Evolutionary conservation across 495 filamentous ascomycete genomes (phyloP).

Genomic region (Xylaria venustula): DNA sequence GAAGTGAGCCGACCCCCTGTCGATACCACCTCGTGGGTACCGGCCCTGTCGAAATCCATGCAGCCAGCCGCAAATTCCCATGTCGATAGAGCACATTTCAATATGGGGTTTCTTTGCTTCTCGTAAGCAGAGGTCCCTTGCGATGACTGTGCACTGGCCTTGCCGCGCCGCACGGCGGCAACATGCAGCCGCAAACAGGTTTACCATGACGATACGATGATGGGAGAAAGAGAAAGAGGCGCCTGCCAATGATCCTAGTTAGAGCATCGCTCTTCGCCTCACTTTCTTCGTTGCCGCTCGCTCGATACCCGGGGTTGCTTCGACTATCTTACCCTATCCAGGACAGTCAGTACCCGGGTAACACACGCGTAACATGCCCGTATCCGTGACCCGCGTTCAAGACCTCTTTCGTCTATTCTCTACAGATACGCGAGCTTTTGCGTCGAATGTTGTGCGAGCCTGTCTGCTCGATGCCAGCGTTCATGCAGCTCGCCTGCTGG

Average conservation of each 20-base stretch:
- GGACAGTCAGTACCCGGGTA: neutral
- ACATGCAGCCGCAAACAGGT: constrained; percentile 1
- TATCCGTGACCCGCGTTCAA: neutral
- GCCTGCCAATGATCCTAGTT: neutral
- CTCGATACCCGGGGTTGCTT: no score
- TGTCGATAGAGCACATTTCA: neutral
- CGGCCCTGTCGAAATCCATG: neutral
- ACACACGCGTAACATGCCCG: neutral
- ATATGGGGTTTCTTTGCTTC: neutral
- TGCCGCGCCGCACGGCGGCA: neutral
- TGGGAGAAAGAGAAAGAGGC: neutral
- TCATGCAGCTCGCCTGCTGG: neutral
- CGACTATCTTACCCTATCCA: no score
- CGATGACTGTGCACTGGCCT: neutral
- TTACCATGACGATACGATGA: neutral
- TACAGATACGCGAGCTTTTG: no score
- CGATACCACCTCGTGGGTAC: constrained; percentile 9
- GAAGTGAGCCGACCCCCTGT: neutral
- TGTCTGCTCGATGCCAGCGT: neutral
- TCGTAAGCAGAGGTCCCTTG: no score
- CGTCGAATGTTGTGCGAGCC: constrained; percentile 1
- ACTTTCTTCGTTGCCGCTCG: neutral
- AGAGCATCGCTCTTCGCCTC: neutral
- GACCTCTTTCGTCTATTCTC: neutral
- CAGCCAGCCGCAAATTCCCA: constrained; percentile 6